Evolutionary conservation across 805 yeast species (phyloP), one percentile per base, ranked within the genome.

Genomic region (Lachancea sp.): DNA sequence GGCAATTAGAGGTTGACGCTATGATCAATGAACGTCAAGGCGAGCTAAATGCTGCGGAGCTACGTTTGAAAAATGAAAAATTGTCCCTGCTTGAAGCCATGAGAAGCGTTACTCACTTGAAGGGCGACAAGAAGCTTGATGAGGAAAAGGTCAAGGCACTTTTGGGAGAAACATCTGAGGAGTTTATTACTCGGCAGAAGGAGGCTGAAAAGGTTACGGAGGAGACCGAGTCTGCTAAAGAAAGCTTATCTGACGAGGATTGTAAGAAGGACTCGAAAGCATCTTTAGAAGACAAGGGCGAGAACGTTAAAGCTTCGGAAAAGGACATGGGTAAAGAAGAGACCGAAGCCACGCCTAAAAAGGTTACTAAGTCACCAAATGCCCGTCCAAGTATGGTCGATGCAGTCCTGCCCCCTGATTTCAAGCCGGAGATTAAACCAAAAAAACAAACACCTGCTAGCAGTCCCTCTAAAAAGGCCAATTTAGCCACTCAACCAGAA

Each of bases 71-170:
- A 50, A 66, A 53, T 57, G 67, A 58, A 54, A 68, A 60, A 54
- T 60, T 51, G 55, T 54, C 19, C 54, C 56, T 32, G 47, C 47
- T 62, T 22, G 65, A 65, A 10, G 65, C 66, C 34, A 73, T 71
- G 63, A 63, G 62, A 49, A 55, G 63, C 35, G 62, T 70, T 41
- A 65, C 74, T 11, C 74, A 71, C 53, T 63, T 62, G n/a, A 54
- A 54, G 18, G 65, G 65, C 34, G 64, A 57, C 27, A 55, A 52
- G 13, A 47, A 54, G 38, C 48, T 64, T 27, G 66, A 60, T 38
- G 66, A 61, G 37, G 59, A 53, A 12, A 62, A 56, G 41, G 59
- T 62, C 9, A 64, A 62, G 42, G 49, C 58, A 8, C 49, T 60
- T 33, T 52, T 64, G 37, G 67, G 67, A 31, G 58, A 56, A 52